phyloP scores from a whole-genome alignment of 805 yeast species.

The Wickerhamiella lipophila region DNA sequence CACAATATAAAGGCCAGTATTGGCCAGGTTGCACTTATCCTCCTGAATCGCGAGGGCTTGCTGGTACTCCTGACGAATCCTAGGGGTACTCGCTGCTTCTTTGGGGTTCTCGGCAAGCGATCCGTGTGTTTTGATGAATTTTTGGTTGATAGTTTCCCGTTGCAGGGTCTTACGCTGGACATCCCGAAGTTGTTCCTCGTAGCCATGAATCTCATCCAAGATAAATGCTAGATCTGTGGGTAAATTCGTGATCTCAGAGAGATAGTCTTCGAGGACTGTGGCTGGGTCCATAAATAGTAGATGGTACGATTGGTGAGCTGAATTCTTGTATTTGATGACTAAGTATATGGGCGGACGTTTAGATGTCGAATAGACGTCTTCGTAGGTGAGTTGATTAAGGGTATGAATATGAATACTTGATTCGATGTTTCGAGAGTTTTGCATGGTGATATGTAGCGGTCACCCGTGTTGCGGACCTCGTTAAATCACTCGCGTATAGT shows the following conservation, averaged over 20 bases:
- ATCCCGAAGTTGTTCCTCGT: conserved; percentile 56
- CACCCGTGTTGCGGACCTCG: no score
- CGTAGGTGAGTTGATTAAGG: no score
- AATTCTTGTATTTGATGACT: no score
- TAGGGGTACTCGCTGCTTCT: conserved; percentile 52
- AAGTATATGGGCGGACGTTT: no score
- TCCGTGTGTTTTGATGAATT: conserved; percentile 71
- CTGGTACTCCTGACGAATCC: conserved; percentile 56
- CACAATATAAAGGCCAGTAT: conserved; percentile 68
- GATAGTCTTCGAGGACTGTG: conserved; percentile 60
- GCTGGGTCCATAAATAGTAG: conserved; percentile 75
- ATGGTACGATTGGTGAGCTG: no score
- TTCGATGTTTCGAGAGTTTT: no score
- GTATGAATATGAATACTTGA: no score
- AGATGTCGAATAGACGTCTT: no score
- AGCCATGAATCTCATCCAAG: conserved; percentile 60
- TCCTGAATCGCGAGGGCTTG: conserved; percentile 51
- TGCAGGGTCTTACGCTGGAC: conserved; percentile 51
- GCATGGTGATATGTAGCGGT: no score
- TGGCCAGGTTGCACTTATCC: conserved; percentile 67
- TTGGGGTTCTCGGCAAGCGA: conserved; percentile 70
- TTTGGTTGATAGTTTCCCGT: conserved; percentile 69
- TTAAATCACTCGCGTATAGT: no score
- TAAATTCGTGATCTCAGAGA: conserved; percentile 53
- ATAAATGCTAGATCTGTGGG: conserved; percentile 78